Conservation (phyloP, 768 basidiomycete species). For the Russula emetica region DNA sequence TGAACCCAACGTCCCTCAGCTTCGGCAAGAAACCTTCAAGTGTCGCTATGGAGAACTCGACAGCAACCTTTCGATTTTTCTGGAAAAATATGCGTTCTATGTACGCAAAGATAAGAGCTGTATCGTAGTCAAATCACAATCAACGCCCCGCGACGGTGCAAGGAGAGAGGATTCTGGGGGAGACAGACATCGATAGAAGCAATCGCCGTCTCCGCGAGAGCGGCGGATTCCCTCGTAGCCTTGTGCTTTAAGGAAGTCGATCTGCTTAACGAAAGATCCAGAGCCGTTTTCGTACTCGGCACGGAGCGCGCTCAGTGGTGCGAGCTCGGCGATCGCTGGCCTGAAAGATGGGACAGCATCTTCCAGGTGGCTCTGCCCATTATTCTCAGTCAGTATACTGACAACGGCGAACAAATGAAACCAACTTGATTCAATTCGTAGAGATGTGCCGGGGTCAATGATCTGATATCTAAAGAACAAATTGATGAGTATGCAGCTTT, state of each 20-base stretch:
- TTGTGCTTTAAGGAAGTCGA: constrained; percentile 58
- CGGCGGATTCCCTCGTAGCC: constrained; percentile 68
- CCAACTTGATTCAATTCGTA: constrained; percentile 42
- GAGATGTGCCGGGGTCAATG: constrained; percentile 36
- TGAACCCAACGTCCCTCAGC: constrained; percentile 58
- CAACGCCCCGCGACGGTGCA: constrained; percentile 7
- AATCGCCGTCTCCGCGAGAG: constrained; percentile 78
- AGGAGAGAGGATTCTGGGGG: background rate
- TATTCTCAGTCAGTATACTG: too few relatives aligned
- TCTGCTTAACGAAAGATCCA: constrained; percentile 61
- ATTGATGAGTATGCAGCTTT: background rate
- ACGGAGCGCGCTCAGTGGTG: constrained; percentile 51
- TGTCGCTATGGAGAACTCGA: constrained; percentile 47
- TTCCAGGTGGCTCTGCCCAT: constrained; percentile 39
- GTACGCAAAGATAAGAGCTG: constrained; percentile 81
- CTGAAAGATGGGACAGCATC: constrained; percentile 38
- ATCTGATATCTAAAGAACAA: constrained; percentile 33
- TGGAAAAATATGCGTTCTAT: constrained; percentile 61
- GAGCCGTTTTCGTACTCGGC: constrained; percentile 64
- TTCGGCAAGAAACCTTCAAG: constrained; percentile 47
- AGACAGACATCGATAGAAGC: constrained; percentile 81
- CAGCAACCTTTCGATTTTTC: constrained; percentile 43
- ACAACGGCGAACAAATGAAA: background rate
- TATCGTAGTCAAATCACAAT: constrained; percentile 18
- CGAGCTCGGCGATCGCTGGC: constrained; percentile 53